Evolutionary conservation across 139 green algal species (phyloP).

Genomic region (Trebouxia sp.): DNA sequence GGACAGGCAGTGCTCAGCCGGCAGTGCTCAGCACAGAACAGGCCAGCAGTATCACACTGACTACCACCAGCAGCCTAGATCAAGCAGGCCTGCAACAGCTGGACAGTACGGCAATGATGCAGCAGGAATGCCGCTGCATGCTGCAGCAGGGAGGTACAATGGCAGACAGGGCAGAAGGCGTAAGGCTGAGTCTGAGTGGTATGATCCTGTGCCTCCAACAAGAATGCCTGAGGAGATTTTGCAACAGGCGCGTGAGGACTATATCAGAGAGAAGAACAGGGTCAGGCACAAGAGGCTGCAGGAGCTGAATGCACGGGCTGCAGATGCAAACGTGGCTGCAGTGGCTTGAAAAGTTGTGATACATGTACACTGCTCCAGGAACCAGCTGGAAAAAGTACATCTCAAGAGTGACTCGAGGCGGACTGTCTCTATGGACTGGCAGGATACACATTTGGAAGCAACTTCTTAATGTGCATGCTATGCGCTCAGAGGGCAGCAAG

Average conservation of each 20-base stretch:
- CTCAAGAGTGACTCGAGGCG: too few species aligned
- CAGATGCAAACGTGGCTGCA: background rate
- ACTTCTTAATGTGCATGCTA: too few species aligned
- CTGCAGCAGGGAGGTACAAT: background rate
- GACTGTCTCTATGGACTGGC: too few species aligned
- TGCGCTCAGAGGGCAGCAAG: too few species aligned
- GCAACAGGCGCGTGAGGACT: background rate
- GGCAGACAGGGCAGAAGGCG: background rate
- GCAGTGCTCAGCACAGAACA: background rate
- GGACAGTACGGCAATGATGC: background rate
- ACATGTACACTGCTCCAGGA: too few species aligned
- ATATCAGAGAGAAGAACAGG: background rate
- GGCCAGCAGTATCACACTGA: background rate
- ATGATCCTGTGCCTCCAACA: background rate
- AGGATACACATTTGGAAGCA: too few species aligned
- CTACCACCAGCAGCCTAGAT: background rate
- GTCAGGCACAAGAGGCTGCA: background rate
- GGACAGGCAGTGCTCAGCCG: background rate
- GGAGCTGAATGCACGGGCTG: background rate
- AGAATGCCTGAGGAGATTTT: conserved; percentile 15
- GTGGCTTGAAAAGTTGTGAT: background rate
- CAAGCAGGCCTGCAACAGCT: background rate
- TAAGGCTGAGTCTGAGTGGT: background rate
- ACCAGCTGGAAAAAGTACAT: too few species aligned
- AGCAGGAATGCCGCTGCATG: background rate